Conservation (phyloP, 305 asterid genomes). For the Solanum hybrid region DNA sequence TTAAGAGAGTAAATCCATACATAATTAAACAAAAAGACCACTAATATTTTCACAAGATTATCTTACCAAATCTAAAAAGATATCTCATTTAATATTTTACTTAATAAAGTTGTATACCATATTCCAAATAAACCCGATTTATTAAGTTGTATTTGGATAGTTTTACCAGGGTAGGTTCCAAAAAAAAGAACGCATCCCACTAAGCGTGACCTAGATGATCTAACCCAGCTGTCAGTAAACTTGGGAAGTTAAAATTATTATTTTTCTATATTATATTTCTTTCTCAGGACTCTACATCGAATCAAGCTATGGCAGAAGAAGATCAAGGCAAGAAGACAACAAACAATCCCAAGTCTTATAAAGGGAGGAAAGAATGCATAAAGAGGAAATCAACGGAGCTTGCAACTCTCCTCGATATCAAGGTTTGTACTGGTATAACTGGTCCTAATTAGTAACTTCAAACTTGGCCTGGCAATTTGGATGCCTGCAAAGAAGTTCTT, state of each 20-base stretch:
- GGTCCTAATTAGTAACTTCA: background rate
- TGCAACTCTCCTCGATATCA: background rate
- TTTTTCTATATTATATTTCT: background rate
- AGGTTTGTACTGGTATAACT: background rate
- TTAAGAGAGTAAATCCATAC: background rate
- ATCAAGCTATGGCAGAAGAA: no score
- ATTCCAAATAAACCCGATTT: background rate
- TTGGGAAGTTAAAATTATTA: no score
- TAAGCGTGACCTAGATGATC: no score
- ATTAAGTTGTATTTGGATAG: no score
- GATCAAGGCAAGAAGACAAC: background rate
- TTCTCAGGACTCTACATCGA: background rate
- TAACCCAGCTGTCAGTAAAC: no score
- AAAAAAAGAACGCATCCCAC: no score
- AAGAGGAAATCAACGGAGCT: background rate
- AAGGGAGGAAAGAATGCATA: background rate
- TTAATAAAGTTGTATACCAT: background rate
- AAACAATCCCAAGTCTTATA: background rate
- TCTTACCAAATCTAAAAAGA: background rate
- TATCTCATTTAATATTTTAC: background rate
- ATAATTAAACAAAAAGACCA: background rate
- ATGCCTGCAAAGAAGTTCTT: background rate
- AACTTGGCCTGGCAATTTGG: constrained; percentile 5
- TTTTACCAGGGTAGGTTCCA: no score
- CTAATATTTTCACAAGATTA: background rate